Evolutionary conservation across 169 alveolate genomes (phyloP).

Genomic region (Cryptosporidium meleagridis): DNA sequence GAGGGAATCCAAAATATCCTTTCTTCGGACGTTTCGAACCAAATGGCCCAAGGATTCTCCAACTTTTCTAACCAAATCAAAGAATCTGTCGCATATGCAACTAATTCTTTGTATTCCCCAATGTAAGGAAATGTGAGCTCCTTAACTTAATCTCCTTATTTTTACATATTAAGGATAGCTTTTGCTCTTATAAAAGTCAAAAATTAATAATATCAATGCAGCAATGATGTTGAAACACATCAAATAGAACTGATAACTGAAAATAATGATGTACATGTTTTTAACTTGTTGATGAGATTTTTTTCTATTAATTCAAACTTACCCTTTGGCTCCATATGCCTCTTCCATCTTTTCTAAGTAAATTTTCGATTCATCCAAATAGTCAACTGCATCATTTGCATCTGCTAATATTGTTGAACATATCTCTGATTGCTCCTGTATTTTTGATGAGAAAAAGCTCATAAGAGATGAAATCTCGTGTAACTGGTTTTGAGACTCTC

Average conservation of each 20-base stretch:
- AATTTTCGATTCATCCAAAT: constrained; percentile 15
- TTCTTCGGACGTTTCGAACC: constrained; percentile 43
- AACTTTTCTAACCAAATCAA: constrained; percentile 50
- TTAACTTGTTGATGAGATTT: not conserved
- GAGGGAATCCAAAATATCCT: constrained; percentile 41
- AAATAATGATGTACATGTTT: not conserved
- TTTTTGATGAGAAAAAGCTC: constrained; percentile 58
- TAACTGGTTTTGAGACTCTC: constrained; percentile 55
- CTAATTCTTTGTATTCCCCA: constrained; percentile 54
- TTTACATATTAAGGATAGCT: constrained; percentile 23
- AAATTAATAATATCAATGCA: constrained; percentile 16
- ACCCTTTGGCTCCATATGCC: constrained; percentile 8
- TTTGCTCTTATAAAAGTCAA: constrained; percentile 30
- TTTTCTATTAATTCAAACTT: not conserved
- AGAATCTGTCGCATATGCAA: constrained; percentile 51
- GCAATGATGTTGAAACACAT: constrained; percentile 41
- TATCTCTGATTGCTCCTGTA: constrained; percentile 61
- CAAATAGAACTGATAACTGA: constrained; percentile 31
- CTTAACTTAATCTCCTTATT: not conserved
- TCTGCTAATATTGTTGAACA: constrained; percentile 19
- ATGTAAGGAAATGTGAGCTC: not conserved
- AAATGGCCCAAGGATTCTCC: constrained; percentile 28
- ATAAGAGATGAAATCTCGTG: constrained; percentile 62
- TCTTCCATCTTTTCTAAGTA: constrained; percentile 27
- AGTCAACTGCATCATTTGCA: constrained; percentile 55